Percentiles rank a stretch among this genome's conserved stretches.
phyloP scores from a whole-genome alignment of 2,329 filamentous ascomycete species.

The Fusarium sp. region DNA sequence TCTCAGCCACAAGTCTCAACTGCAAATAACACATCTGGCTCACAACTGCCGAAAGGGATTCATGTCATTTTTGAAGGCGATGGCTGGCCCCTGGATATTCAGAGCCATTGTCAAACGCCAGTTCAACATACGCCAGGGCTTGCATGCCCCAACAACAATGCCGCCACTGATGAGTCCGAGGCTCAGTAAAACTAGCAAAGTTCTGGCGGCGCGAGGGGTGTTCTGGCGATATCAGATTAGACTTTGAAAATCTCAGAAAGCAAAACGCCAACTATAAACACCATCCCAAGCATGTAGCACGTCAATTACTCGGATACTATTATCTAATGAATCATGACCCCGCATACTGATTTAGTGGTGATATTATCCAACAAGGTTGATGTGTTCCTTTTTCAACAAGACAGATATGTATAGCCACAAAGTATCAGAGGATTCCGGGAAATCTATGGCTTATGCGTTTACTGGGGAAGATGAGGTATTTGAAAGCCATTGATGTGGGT shows the following conservation, averaged over 20 bases:
- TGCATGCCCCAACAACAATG: no score
- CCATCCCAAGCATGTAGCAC: accelerated
- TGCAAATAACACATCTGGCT: no score
- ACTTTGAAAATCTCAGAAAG: no score
- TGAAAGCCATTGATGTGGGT: accelerated
- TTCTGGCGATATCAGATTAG: background rate
- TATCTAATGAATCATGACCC: background rate
- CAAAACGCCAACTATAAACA: background rate
- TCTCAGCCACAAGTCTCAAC: no score
- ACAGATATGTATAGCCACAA: background rate
- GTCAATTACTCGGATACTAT: background rate
- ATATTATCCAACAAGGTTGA: background rate
- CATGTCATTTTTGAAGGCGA: no score
- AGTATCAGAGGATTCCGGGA: background rate
- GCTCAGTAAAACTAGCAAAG: background rate
- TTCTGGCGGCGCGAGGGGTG: accelerated
- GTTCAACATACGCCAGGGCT: no score
- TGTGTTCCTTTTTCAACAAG: background rate
- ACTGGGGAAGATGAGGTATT: background rate
- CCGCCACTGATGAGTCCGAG: background rate
- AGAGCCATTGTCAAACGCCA: no score
- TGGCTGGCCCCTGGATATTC: no score
- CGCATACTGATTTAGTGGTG: background rate
- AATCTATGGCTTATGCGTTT: no score
- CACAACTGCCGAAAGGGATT: no score